Conservation (phyloP, 176 grass and related monocot genomes). For the Oryza nivara region DNA sequence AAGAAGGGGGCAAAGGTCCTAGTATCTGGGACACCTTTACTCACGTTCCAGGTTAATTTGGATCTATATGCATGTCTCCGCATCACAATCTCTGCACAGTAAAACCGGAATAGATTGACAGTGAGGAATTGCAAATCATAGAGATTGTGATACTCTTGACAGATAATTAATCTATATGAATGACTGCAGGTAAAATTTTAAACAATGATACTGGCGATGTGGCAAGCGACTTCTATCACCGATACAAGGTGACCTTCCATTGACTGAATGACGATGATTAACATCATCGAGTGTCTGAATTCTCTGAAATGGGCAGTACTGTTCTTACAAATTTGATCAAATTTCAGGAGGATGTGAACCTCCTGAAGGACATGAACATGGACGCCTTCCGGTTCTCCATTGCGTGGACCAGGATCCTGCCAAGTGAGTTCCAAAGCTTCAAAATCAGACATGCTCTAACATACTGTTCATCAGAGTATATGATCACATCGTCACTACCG, state of each 20-base stretch:
- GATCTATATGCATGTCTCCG: too few relatives aligned
- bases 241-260: slow-evolving; percentile 17
- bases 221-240: slow-evolving; percentile 17
- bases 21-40: slow-evolving; percentile 68
- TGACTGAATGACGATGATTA: not conserved
- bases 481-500: not conserved
- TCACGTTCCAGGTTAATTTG: slow-evolving; percentile 45
- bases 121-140: too few relatives aligned
- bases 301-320: not conserved
- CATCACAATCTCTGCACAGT: too few relatives aligned
- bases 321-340: not conserved
- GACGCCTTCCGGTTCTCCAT: slow-evolving; percentile 67
- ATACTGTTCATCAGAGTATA: too few relatives aligned
- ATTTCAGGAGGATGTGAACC: slow-evolving; percentile 19
- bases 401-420: slow-evolving; percentile 65
- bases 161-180: not conserved
- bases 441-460: too few relatives aligned
- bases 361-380: slow-evolving; percentile 61
- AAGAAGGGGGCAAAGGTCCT: slow-evolving; percentile 49
- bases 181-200: not conserved
- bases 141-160: too few relatives aligned
- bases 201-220: slow-evolving; percentile 16
- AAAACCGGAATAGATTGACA: too few relatives aligned
- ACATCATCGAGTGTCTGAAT: not conserved
- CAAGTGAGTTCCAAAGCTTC: too few relatives aligned